Base-by-base conservation (phyloP, 306 rosid genomes). In the peach (Prunus persica) region DNA sequence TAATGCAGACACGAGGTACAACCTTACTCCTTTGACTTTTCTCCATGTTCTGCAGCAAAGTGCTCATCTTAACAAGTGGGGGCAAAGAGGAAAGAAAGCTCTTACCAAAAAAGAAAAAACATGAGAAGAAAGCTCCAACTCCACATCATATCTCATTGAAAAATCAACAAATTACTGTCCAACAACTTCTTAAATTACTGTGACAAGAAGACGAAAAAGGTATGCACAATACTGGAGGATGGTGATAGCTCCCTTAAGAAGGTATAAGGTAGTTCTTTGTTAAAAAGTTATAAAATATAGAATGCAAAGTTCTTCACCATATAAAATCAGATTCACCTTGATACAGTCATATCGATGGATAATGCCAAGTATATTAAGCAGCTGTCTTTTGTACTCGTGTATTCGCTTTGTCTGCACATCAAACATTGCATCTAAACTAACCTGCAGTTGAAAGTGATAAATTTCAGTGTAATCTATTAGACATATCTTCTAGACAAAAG, bases 341-440 rank as follows among this genome's bases (percentile, higher is more conserved):
- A 90, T 84, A 77, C 93, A 86, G 72, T 90, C 88, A 76, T 88
- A 90, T 80, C 93, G 83, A 74, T 90, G 93, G 81, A 90, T 87
- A 79, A 88, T 88, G 82, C 91, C 92, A 15, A 90, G 72, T 75
- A 90, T 85, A 78, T 90, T 90, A 76, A 90, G 91, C 84, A 90
- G 76, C 85, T 90, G 96, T 67, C 96, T 83, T 86, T 90, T 90
- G 91, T 90, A 90, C 79, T 88, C 91, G 34, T 90, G 96, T 78
- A 90, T 88, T 30, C 96, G 85, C 92, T 90, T 90, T 84, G 87
- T 86, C 82, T 88, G 93, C 76, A 90, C 96, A 78, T 90, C 93
- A 77, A 88, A 90, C 96, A 90, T 88, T 65, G 96, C 96, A 86
- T 90, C 93, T 76, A 86, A 78, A 83, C 93, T 88, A 71, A 88